Evolutionary conservation across 441 rosid species (phyloP).

Genomic region (Aleurites moluccanus): DNA sequence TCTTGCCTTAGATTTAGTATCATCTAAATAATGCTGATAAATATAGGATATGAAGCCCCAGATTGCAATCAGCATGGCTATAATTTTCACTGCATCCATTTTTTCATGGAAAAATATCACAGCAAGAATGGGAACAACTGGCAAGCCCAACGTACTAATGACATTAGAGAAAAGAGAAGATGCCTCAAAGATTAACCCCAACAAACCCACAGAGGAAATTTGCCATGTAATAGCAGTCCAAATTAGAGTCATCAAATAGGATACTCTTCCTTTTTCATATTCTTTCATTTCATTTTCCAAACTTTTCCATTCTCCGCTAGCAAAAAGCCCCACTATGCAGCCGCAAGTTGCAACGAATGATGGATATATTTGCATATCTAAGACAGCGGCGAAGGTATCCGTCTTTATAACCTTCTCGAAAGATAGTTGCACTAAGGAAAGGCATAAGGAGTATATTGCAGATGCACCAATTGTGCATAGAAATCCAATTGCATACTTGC

Average conservation of each 20-base stretch:
- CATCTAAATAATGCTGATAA: slow-evolving; percentile 54
- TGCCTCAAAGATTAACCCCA: slow-evolving; percentile 50
- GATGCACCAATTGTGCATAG: slow-evolving; percentile 53
- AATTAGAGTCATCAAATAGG: slow-evolving; percentile 47
- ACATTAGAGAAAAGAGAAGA: slow-evolving; percentile 61
- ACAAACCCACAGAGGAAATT: slow-evolving; percentile 40
- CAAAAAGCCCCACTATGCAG: slow-evolving; percentile 48
- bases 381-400: slow-evolving; percentile 41
- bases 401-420: slow-evolving; percentile 49
- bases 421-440: slow-evolving; percentile 47
- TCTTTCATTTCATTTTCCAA: slow-evolving; percentile 41
- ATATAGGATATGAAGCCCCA: slow-evolving; percentile 58
- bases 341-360: slow-evolving; percentile 46
- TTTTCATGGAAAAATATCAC: slow-evolving; percentile 48
- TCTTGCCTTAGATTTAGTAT: slow-evolving; percentile 22
- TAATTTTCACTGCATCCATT: slow-evolving; percentile 50
- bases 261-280: slow-evolving; percentile 33
- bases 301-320: slow-evolving; percentile 50
- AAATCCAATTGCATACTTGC: slow-evolving; percentile 48
- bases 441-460: slow-evolving; percentile 43
- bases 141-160: slow-evolving; percentile 49
- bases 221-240: slow-evolving; percentile 60
- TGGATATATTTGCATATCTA: slow-evolving; percentile 50
- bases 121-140: slow-evolving; percentile 49
- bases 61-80: slow-evolving; percentile 50